These are phyloP conservation scores for Nephelium lappaceum DNA, from an alignment of 345 rosid genomes.

Conservation along the genomic window DNA sequence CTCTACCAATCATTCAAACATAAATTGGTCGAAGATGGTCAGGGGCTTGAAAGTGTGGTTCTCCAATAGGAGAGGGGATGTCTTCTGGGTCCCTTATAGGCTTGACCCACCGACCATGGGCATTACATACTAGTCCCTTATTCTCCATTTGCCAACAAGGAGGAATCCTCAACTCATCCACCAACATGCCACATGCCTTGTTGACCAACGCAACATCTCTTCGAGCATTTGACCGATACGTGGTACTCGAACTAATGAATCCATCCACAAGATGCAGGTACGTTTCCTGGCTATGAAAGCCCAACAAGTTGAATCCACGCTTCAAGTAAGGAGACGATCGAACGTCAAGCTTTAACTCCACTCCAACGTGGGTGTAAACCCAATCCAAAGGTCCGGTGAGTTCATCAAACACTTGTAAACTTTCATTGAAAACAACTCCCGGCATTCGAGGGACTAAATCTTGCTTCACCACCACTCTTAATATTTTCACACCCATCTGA, in stretches of 20 bases:
- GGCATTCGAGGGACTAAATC: constrained; percentile 51
- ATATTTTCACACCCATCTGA: constrained; percentile 35
- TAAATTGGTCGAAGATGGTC: constrained; percentile 1
- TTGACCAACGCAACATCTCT: constrained; percentile 51
- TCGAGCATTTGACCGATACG: constrained; percentile 30
- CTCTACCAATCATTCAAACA: not conserved
- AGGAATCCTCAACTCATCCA: constrained; percentile 45
- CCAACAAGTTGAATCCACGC: constrained; percentile 29
- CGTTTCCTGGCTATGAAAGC: constrained; percentile 39
- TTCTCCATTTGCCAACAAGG: constrained; percentile 37
- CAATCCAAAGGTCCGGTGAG: constrained; percentile 36
- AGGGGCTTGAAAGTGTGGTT: not conserved
- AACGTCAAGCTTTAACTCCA: constrained; percentile 33
- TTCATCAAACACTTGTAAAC: constrained; percentile 35
- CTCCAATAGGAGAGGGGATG: constrained; percentile 54
- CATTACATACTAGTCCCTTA: constrained; percentile 61
- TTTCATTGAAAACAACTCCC: constrained; percentile 39
- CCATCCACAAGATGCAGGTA: constrained; percentile 54
- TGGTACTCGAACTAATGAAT: constrained; percentile 1
- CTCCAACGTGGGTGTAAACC: constrained; percentile 51
- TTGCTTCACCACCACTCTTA: constrained; percentile 41
- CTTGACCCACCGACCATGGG: constrained; percentile 73
- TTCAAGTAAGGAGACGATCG: constrained; percentile 42
- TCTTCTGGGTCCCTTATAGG: constrained; percentile 64
- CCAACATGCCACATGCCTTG: constrained; percentile 44